A percentile compares a stretch with the other conserved stretches of the same genome.
Conservation (phyloP, 345 rosid species). For the Salix caprea region DNA sequence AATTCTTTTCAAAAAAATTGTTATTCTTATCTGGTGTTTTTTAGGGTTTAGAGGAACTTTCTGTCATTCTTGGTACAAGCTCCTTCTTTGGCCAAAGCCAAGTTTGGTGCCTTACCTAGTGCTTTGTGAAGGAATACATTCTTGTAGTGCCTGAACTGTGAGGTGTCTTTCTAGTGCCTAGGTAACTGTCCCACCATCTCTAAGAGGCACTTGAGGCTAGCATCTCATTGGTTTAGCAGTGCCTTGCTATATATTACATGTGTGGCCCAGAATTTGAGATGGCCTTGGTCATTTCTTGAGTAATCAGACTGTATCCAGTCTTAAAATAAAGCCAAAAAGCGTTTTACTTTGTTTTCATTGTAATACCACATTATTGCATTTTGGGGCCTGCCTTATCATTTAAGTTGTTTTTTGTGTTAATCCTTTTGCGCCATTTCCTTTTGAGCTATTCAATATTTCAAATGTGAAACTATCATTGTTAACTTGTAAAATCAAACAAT, state of each 20-base stretch:
- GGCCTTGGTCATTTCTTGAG: background rate
- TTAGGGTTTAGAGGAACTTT: background rate
- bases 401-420: background rate
- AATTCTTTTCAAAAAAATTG: background rate
- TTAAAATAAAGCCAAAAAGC: background rate
- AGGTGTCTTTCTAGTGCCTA: background rate
- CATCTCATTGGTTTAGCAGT: background rate
- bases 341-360: background rate
- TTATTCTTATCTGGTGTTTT: background rate
- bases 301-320: background rate
- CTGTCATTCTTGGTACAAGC: background rate
- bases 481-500: background rate
- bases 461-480: background rate
- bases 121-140: background rate
- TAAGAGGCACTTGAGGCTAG: background rate
- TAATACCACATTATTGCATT: background rate
- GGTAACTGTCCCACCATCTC: background rate
- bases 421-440: background rate
- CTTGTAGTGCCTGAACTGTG: background rate
- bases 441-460: background rate
- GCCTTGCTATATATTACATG: background rate
- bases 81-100: background rate
- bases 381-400: background rate
- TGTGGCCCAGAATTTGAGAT: background rate
- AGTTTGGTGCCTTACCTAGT: background rate